Conservation (phyloP, 2,329 filamentous ascomycete species). For the Fusarium sp. region DNA sequence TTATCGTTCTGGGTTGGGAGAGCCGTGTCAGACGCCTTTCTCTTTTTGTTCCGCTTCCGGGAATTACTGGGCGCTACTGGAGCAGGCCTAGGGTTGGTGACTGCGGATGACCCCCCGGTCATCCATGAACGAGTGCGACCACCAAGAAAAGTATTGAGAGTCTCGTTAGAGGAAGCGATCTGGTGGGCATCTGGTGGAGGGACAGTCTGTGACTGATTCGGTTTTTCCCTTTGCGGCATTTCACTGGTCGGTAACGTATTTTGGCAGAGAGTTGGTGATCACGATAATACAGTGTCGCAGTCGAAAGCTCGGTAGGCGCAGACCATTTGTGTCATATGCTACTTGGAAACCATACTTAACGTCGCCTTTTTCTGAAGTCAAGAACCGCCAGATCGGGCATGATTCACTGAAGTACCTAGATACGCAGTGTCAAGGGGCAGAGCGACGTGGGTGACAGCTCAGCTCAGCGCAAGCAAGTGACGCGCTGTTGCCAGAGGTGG, state of each 20-base stretch:
- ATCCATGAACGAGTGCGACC: slow-evolving; percentile 50
- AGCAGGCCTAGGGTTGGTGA: slow-evolving; percentile 14
- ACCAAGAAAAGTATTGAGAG: slow-evolving; percentile 54
- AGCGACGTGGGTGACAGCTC: slow-evolving; percentile 12
- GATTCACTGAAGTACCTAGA: slow-evolving; percentile 24
- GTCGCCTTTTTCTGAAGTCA: slow-evolving; percentile 41
- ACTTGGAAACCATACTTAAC: slow-evolving; percentile 39
- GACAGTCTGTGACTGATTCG: slow-evolving; percentile 32
- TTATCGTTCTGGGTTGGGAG: slow-evolving; percentile 25
- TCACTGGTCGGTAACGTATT: slow-evolving; percentile 31
- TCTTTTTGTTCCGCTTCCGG: slow-evolving; percentile 38
- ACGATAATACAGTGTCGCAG: background rate
- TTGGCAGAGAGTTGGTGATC: slow-evolving; percentile 13
- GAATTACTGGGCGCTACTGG: slow-evolving; percentile 25
- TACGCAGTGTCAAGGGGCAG: slow-evolving; percentile 1
- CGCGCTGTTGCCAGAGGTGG: background rate
- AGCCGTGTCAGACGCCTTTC: slow-evolving; percentile 20
- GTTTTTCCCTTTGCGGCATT: slow-evolving; percentile 41
- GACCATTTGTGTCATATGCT: slow-evolving; percentile 36
- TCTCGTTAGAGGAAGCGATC: slow-evolving; percentile 55
- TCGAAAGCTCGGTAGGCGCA: background rate
- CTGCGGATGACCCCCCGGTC: slow-evolving; percentile 24
- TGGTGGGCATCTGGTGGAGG: slow-evolving; percentile 38
- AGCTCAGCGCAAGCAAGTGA: background rate
- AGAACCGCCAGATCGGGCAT: slow-evolving; percentile 37